A percentile compares a stretch with the other conserved stretches of the same genome.
Evolutionary conservation across 805 yeast species (phyloP).

Genomic region (Crinitomyces ghanaensis): DNA sequence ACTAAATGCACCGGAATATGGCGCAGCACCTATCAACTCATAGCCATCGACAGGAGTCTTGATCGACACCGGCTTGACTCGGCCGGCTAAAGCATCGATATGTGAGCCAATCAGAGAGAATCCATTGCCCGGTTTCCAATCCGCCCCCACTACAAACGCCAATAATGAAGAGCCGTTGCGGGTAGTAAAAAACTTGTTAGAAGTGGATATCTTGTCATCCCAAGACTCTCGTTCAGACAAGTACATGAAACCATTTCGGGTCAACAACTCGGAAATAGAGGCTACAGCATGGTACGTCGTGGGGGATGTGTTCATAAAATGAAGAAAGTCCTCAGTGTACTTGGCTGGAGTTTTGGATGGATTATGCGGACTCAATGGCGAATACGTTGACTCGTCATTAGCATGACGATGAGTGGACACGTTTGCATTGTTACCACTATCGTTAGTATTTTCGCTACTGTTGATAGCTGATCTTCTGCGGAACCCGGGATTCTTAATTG

Average conservation of each 20-base stretch:
- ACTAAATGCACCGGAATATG: slow-evolving; percentile 49
- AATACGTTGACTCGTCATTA: background rate
- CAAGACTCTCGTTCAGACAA: slow-evolving; percentile 53
- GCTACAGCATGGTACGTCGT: slow-evolving; percentile 65
- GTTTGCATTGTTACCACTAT: too few relatives aligned
- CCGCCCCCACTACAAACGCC: slow-evolving; percentile 58
- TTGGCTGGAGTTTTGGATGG: slow-evolving; percentile 8
- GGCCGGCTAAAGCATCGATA: slow-evolving; percentile 57
- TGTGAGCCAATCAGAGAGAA: slow-evolving; percentile 67
- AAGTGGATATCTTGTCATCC: slow-evolving; percentile 31
- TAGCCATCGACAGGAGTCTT: slow-evolving; percentile 58
- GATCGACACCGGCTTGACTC: slow-evolving; percentile 60
- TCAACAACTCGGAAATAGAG: slow-evolving; percentile 37
- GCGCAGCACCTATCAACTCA: slow-evolving; percentile 71
- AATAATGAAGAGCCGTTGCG: slow-evolving; percentile 59
- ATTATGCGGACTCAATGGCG: slow-evolving; percentile 4
- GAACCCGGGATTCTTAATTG: too few relatives aligned
- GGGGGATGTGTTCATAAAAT: slow-evolving; percentile 62
- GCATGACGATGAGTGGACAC: too few relatives aligned
- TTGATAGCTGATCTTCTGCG: too few relatives aligned
- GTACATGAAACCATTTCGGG: slow-evolving; percentile 50
- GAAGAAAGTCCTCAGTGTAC: slow-evolving; percentile 40
- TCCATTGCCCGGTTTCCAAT: slow-evolving; percentile 52
- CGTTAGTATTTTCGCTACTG: too few relatives aligned
- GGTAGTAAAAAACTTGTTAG: slow-evolving; percentile 44